Evolutionary conservation across 176 grass and related monocot species (phyloP).

Genomic region (Oryza meridionalis): DNA sequence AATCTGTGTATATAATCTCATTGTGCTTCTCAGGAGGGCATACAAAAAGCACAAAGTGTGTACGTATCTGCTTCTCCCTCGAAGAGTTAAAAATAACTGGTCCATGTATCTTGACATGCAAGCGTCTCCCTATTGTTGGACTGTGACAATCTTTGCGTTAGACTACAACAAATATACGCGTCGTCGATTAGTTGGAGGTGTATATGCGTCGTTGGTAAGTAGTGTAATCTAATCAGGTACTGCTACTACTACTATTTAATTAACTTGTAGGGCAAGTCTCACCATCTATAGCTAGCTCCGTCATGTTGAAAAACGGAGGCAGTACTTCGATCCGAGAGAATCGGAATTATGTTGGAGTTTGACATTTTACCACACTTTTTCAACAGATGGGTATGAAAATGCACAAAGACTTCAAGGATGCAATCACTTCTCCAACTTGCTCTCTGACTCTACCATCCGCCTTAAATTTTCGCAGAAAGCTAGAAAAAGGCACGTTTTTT

Average conservation of each 20-base stretch:
- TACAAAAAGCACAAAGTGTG: not conserved
- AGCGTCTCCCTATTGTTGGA: constrained; percentile 27
- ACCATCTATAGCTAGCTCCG: not conserved
- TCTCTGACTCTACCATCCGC: not conserved
- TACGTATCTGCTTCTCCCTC: not conserved
- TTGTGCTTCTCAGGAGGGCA: not conserved
- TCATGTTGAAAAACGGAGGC: constrained; percentile 33
- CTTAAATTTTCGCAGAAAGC: constrained; percentile 5
- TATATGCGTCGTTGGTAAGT: constrained; percentile 11
- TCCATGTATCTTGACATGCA: constrained; percentile 35
- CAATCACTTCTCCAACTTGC: constrained; percentile 12
- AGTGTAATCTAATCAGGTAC: not conserved
- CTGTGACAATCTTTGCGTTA: constrained; percentile 26
- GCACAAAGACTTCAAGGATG: constrained; percentile 15
- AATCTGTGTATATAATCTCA: not conserved
- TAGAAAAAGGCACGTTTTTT: not conserved
- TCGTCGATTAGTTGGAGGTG: constrained; percentile 12
- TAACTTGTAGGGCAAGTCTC: constrained; percentile 27
- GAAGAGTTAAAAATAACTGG: not conserved
- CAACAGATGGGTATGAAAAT: not conserved
- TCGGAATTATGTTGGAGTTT: constrained; percentile 15
- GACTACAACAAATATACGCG: not conserved
- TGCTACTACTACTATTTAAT: constrained; percentile 3
- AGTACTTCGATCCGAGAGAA: constrained; percentile 22
- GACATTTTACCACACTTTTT: constrained; percentile 32